These are phyloP conservation scores for Leccinum sublutescens DNA, from an alignment of 768 basidiomycete genomes.

Conservation along the genomic window DNA sequence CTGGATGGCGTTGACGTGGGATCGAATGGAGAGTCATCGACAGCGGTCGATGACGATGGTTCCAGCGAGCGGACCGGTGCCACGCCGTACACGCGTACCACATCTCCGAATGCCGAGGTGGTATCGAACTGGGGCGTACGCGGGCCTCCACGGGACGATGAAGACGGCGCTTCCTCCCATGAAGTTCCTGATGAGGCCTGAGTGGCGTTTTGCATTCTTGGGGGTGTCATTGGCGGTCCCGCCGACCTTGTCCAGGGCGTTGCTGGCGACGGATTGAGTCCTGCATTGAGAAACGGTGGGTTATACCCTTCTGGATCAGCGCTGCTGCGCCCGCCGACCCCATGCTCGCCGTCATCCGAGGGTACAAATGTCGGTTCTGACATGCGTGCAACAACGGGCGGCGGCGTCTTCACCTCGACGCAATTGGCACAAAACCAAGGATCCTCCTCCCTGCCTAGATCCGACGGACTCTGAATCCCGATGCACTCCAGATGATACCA, in stretches of 20 bases:
- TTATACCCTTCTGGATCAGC: constrained; percentile 43
- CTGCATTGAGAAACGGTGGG: constrained; percentile 56
- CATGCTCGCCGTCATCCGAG: constrained; percentile 48
- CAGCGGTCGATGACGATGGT: constrained; percentile 14
- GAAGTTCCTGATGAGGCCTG: constrained; percentile 39
- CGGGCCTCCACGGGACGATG: constrained; percentile 52
- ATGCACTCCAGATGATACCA: constrained; percentile 87
- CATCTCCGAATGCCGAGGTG: constrained; percentile 31
- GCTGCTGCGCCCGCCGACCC: not conserved
- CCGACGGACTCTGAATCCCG: constrained; percentile 59
- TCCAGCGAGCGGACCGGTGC: constrained; percentile 41
- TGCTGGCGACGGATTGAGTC: constrained; percentile 54
- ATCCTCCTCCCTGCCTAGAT: constrained; percentile 75
- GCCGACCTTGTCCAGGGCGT: constrained; percentile 44
- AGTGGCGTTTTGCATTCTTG: constrained; percentile 27
- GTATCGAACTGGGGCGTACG: constrained; percentile 49
- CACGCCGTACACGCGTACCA: constrained; percentile 38
- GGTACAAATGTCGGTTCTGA: constrained; percentile 70
- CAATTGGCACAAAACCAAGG: constrained; percentile 69
- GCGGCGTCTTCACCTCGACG: constrained; percentile 47
- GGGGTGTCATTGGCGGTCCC: constrained; percentile 49
- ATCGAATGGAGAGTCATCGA: constrained; percentile 66
- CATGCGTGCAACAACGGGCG: constrained; percentile 30
- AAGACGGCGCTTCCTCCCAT: constrained; percentile 41
- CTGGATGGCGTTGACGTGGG: constrained; percentile 81